Evolutionary conservation across 768 basidiomycete genomes (phyloP).

Genomic region (Lepiota venenata): DNA sequence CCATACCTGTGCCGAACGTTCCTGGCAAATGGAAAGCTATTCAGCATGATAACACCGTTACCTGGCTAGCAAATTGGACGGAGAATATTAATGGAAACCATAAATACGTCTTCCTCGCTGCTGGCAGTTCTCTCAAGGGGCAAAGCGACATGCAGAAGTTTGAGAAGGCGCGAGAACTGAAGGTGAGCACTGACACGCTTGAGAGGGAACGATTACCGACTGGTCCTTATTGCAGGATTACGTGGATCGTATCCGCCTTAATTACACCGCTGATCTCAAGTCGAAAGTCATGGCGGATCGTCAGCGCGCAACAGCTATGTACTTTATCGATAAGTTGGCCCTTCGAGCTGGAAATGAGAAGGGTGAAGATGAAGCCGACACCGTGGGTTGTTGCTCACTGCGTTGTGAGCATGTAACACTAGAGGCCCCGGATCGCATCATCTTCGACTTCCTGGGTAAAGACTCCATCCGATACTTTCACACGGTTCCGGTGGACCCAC

Average conservation of each 20-base stretch:
- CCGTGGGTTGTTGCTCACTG: constrained; percentile 97
- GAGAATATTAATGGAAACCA: constrained; percentile 95
- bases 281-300: constrained; percentile 92
- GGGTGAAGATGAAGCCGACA: constrained; percentile 98
- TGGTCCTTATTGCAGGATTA: constrained; percentile 55
- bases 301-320: constrained; percentile 98
- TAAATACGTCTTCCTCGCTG: constrained; percentile 97
- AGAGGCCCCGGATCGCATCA: constrained; percentile 79
- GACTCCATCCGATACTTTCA: constrained; percentile 98
- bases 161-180: constrained; percentile 95
- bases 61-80: constrained; percentile 99
- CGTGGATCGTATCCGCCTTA: constrained; percentile 86
- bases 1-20: constrained; percentile 84
- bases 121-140: constrained; percentile 96
- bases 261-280: constrained; percentile 82
- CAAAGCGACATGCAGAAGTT: constrained; percentile 98
- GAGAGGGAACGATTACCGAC: neutral
- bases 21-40: constrained; percentile 90
- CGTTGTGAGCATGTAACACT: constrained; percentile 96
- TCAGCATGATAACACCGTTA: constrained; percentile 92
- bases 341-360: constrained; percentile 99
- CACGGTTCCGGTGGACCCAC: constrained; percentile 81
- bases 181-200: constrained; percentile 47
- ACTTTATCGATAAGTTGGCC: constrained; percentile 95
- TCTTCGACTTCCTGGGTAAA: constrained; percentile 98